A percentile compares a stretch with the other conserved stretches of the same genome.
Evolutionary conservation across 306 rosid species (phyloP).

Genomic region (Vicia villosa): DNA sequence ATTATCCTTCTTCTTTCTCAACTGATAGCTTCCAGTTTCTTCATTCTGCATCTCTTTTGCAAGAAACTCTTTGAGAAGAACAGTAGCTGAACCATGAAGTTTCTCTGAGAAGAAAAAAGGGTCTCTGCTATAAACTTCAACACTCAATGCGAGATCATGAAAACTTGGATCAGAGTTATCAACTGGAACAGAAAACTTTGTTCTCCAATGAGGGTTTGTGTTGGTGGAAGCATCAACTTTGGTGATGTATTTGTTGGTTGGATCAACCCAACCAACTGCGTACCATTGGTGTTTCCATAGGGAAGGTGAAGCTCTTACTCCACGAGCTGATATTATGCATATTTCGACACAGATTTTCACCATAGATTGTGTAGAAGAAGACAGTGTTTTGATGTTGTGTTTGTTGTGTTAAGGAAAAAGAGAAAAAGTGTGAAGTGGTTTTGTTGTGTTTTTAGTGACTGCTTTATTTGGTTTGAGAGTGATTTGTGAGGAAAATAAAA

Average conservation of each 20-base stretch:
- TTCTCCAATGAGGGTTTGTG: constrained; percentile 76
- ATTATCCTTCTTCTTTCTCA: constrained; percentile 61
- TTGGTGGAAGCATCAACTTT: constrained; percentile 72
- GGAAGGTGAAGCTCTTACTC: constrained; percentile 58
- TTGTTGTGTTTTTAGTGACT: constrained; percentile 44
- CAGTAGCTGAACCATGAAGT: constrained; percentile 73
- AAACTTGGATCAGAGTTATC: constrained; percentile 46
- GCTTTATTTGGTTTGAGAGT: constrained; percentile 42
- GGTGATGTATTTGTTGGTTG: constrained; percentile 66
- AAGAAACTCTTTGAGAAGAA: constrained; percentile 72
- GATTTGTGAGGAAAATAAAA: neutral
- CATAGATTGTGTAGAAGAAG: constrained; percentile 39
- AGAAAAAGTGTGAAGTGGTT: constrained; percentile 27
- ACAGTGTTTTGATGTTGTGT: neutral
- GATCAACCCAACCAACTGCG: constrained; percentile 85
- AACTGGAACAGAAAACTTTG: constrained; percentile 68
- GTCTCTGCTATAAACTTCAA: constrained; percentile 78
- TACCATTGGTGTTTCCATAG: constrained; percentile 87
- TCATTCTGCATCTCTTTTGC: constrained; percentile 53
- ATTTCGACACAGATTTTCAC: constrained; percentile 70
- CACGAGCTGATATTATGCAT: constrained; percentile 81
- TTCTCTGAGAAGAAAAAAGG: constrained; percentile 70
- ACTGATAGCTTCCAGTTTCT: constrained; percentile 74
- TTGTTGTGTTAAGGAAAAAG: constrained; percentile 15
- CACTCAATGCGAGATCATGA: constrained; percentile 59